These are phyloP conservation scores for Stygiomarasmius scandens DNA, from an alignment of 1,284 basidiomycete species.

Conservation along the genomic window DNA sequence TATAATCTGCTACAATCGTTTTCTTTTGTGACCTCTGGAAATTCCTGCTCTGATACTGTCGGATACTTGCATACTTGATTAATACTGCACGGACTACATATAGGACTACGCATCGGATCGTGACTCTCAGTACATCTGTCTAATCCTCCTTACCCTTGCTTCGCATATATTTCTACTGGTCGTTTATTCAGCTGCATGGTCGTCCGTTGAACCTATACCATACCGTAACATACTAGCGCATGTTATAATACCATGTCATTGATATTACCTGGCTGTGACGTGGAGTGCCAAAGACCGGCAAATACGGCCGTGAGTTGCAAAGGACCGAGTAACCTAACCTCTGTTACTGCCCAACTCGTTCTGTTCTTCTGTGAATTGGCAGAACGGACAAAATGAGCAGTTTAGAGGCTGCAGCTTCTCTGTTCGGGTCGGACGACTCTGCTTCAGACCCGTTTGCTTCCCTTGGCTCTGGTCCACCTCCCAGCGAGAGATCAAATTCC, in stretches of 20 bases:
- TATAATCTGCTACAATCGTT: neutral
- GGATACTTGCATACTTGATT: neutral
- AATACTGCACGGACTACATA: neutral
- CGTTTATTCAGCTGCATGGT: neutral
- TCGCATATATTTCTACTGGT: neutral
- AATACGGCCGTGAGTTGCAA: neutral
- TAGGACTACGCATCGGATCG: neutral
- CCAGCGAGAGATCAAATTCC: slow-evolving; percentile 23
- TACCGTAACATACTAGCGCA: neutral
- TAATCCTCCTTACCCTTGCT: neutral
- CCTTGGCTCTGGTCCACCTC: slow-evolving; percentile 43
- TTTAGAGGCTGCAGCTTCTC: slow-evolving; percentile 75
- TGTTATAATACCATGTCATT: neutral
- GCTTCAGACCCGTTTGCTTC: slow-evolving; percentile 67
- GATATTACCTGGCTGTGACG: neutral
- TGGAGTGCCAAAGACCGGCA: neutral
- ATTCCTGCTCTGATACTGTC: neutral
- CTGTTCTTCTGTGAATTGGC: neutral
- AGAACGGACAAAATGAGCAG: slow-evolving; percentile 48
- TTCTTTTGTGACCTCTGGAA: neutral
- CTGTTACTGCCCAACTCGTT: slow-evolving; percentile 2
- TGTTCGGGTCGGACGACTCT: slow-evolving; percentile 68
- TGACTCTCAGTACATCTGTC: too few relatives aligned
- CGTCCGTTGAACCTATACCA: neutral
- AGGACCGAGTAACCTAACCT: neutral